These are phyloP conservation scores for Calocera viscosa DNA, from an alignment of 768 basidiomycete species.

Conservation along the genomic window DNA sequence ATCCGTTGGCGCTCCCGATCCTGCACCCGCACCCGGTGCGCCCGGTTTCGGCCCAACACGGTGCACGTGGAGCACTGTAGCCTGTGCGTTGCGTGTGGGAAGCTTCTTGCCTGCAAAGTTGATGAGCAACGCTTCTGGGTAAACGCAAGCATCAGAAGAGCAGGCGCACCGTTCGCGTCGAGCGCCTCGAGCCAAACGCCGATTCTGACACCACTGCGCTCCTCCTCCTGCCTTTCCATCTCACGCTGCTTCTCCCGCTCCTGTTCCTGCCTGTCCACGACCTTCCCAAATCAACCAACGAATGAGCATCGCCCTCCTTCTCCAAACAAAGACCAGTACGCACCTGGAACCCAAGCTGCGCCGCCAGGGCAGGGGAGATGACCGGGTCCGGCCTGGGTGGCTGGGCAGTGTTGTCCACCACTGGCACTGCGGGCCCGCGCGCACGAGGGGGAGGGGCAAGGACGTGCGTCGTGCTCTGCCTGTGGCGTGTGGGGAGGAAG, in stretches of 20 bases:
- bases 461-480: background rate
- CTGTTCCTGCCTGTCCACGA: constrained; percentile 27
- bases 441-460: background rate
- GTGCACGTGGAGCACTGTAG: constrained; percentile 76
- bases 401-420: background rate
- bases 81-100: constrained; percentile 65
- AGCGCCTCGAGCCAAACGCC: constrained; percentile 71
- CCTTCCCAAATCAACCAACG: background rate
- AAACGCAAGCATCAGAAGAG: background rate
- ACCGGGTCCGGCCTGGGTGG: background rate
- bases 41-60: constrained; percentile 39
- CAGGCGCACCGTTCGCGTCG: constrained; percentile 50
- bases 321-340: too few species aligned
- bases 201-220: constrained; percentile 56
- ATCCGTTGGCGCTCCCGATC: too few species aligned
- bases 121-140: background rate
- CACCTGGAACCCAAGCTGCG: background rate
- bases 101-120: constrained; percentile 31
- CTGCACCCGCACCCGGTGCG: constrained; percentile 18
- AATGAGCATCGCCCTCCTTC: too few species aligned
- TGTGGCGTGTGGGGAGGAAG: background rate
- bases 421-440: background rate
- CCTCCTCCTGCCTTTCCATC: constrained; percentile 27
- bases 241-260: constrained; percentile 25
- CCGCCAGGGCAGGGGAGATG: background rate